phyloP scores from a whole-genome alignment of 805 yeast species.

The Metschnikowia lunata region DNA sequence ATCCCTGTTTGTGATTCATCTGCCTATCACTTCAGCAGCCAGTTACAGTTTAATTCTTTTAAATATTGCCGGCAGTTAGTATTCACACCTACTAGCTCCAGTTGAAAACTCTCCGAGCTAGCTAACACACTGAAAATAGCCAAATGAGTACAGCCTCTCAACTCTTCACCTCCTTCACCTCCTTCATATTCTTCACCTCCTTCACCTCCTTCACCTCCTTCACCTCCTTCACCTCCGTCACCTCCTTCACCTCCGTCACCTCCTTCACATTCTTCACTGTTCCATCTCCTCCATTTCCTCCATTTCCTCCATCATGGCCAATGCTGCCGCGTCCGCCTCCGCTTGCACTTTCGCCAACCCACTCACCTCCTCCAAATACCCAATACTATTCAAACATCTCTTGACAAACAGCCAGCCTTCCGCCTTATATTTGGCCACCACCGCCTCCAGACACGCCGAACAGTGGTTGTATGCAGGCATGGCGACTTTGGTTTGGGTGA shows the following conservation, averaged over 20 bases:
- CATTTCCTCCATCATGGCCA: slow-evolving; percentile 23
- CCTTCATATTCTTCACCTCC: slow-evolving; percentile 18
- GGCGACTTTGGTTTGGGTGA: slow-evolving; percentile 56
- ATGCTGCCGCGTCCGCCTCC: slow-evolving; percentile 56
- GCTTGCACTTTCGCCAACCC: slow-evolving; percentile 74
- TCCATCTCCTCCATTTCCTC: slow-evolving; percentile 7
- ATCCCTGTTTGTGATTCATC: too few relatives aligned
- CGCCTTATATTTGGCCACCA: slow-evolving; percentile 46
- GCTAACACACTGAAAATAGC: neutral
- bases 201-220: slow-evolving; percentile 11
- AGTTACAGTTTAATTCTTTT: too few relatives aligned
- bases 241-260: slow-evolving; percentile 22
- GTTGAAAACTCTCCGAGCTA: neutral
- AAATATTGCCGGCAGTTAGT: too few relatives aligned
- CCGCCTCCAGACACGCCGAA: slow-evolving; percentile 75
- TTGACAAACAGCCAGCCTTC: slow-evolving; percentile 81
- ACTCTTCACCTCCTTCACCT: too few relatives aligned
- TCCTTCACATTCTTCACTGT: too few relatives aligned
- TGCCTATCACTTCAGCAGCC: too few relatives aligned
- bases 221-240: slow-evolving; percentile 5
- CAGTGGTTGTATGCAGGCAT: slow-evolving; percentile 76
- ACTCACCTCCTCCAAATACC: slow-evolving; percentile 68
- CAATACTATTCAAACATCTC: slow-evolving; percentile 60
- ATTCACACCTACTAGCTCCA: too few relatives aligned
- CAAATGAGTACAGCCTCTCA: too few relatives aligned